Base-by-base conservation (phyloP, 352 stramenopile genomes). In the Stramenopiles sp. region DNA sequence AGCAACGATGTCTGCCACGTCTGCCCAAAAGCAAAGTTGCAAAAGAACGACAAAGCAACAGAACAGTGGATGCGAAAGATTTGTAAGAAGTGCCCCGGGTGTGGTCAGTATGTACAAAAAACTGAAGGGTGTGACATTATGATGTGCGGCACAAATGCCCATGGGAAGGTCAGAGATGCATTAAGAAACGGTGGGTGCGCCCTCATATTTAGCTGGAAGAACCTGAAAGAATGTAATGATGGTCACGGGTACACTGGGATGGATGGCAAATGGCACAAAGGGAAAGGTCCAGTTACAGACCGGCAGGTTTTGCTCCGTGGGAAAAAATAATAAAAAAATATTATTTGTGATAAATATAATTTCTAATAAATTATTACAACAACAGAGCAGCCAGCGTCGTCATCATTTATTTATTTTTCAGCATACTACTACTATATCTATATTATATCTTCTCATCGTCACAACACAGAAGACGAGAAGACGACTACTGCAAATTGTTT, bases 241-340 rank as follows among this genome's bases (percentile, higher is more conserved):
- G 43, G 43, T 25, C 43, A 63, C 25, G 43, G 43, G 43, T 63
- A 63, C 25, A 63, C 43, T 18, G 43, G 43, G 12, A 25, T 25
- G 25, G 43, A 63, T 63, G 43, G 43, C 12, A 63, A 63, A 63
- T 63, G 43, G 43, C 43, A 63, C 25, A 63, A 63, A 63, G 43
- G 43, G 12, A 25, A 12, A 63, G 43, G 43, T 12, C 43, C 43
- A 63, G 43, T 63, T 12, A 63, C 43, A 63, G 43, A 63, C 25
- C 43, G 43, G 25, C 43, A 63, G 25, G 43, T 63, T 63, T 63
- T 63, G 25, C 25, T 63, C 12, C 43, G 25, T 63, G 43, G 43
- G 25, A 63, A 63, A 25, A 63, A 63, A 25, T 18, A 63, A 25
- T 63, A 63, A n/a, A n/a, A n/a, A n/a, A n/a, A n/a, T n/a, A n/a